Evolutionary conservation across 202 grass and related monocot genomes (phyloP).

Genomic region (Eragrostis tef): DNA sequence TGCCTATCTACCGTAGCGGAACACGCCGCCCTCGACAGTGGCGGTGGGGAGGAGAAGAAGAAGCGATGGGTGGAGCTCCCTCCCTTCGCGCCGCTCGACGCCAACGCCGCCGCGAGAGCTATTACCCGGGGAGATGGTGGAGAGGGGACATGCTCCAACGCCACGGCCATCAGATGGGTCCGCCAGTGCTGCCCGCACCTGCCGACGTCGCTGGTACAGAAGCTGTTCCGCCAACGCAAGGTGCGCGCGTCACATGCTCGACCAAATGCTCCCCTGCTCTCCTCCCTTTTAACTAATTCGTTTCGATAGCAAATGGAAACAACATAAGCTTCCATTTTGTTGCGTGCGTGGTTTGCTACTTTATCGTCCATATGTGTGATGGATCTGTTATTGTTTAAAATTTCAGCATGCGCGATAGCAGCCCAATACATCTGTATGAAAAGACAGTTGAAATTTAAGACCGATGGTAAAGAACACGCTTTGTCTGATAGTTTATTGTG

Average conservation of each 20-base stretch:
- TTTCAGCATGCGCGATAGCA: not conserved
- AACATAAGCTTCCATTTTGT: not conserved
- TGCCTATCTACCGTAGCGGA: slow-evolving; percentile 26
- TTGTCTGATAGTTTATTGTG: not conserved
- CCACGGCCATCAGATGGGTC: slow-evolving; percentile 71
- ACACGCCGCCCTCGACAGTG: slow-evolving; percentile 23
- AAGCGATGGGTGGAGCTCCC: slow-evolving; percentile 68
- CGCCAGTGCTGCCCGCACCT: slow-evolving; percentile 77
- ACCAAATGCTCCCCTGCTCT: slow-evolving; percentile 44
- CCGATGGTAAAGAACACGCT: not conserved
- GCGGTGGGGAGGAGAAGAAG: slow-evolving; percentile 32
- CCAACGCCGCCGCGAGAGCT: slow-evolving; percentile 51
- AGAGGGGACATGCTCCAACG: not conserved
- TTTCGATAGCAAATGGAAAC: not conserved
- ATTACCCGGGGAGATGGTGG: slow-evolving; percentile 36
- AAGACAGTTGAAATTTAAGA: not conserved
- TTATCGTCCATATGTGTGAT: no score
- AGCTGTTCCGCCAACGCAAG: slow-evolving; percentile 81
- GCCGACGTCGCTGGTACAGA: slow-evolving; percentile 68
- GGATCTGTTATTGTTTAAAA: not conserved
- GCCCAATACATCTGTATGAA: not conserved
- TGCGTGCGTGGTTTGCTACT: not conserved
- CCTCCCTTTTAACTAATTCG: not conserved
- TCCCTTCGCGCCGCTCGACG: slow-evolving; percentile 66
- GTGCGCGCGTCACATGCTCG: slow-evolving; percentile 49